Percentiles rank a stretch among this genome's conserved stretches.
These are phyloP conservation scores for Xylariaceae sp. DNA, from an alignment of 2,329 filamentous ascomycete species.

Conservation along the genomic window DNA sequence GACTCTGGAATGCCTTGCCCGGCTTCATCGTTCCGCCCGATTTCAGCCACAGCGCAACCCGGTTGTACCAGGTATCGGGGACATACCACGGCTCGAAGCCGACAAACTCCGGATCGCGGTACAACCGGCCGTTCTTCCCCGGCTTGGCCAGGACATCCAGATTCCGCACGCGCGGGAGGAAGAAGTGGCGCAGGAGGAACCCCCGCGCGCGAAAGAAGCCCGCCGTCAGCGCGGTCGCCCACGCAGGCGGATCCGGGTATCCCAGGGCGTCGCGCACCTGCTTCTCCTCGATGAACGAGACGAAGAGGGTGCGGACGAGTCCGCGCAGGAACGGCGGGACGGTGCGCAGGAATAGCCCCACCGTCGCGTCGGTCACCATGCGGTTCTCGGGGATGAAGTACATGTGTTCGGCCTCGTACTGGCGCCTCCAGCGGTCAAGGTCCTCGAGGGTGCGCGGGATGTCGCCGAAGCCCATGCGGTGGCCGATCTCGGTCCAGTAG, in stretches of 20 bases:
- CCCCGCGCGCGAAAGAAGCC: constrained; percentile 19
- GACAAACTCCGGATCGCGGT: constrained; percentile 17
- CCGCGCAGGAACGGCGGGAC: constrained; percentile 20
- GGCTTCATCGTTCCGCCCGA: constrained; percentile 18
- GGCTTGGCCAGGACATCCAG: constrained; percentile 16
- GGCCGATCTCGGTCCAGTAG: constrained; percentile 31
- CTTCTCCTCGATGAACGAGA: constrained; percentile 29
- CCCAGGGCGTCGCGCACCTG: constrained; percentile 26
- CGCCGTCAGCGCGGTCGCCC: constrained; percentile 17
- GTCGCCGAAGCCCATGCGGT: constrained; percentile 29
- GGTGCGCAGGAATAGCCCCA: constrained; percentile 25
- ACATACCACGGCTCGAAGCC: constrained; percentile 33
- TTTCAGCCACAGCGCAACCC: constrained; percentile 19
- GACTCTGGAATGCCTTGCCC: constrained; percentile 18
- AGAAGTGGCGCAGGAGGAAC: constrained; percentile 18
- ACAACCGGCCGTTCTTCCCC: constrained; percentile 20
- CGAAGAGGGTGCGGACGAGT: constrained; percentile 18
- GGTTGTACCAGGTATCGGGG: constrained; percentile 27
- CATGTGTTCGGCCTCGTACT: constrained; percentile 28
- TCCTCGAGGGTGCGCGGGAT: constrained; percentile 28
- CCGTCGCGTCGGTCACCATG: constrained; percentile 26
- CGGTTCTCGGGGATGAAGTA: constrained; percentile 28
- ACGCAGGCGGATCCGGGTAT: constrained; percentile 24
- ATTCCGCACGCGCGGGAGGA: constrained; percentile 11
- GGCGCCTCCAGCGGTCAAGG: constrained; percentile 24